phyloP scores from a whole-genome alignment of 1,284 basidiomycete genomes.

The Cystobasidium sp. region DNA sequence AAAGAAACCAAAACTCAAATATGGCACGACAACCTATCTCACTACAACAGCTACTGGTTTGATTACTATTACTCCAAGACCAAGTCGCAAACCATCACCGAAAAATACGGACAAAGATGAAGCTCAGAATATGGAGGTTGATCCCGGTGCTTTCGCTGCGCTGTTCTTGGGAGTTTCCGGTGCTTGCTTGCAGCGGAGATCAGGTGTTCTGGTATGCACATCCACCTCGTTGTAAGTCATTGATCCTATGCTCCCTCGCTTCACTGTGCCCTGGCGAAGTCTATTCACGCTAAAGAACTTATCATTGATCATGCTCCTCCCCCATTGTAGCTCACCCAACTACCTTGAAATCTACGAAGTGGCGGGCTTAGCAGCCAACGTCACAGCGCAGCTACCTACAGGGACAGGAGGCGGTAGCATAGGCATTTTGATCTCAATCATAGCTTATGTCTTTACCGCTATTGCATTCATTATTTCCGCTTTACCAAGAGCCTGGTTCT shows the following conservation, averaged over 20 bases:
- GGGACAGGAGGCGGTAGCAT: slow-evolving; percentile 28
- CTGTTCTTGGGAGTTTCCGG: slow-evolving; percentile 30
- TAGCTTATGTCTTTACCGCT: slow-evolving; percentile 18
- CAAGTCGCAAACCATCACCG: neutral
- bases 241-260: neutral
- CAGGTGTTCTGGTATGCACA: slow-evolving; percentile 39
- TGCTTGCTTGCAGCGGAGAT: slow-evolving; percentile 32
- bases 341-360: slow-evolving; percentile 26
- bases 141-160: slow-evolving; percentile 26
- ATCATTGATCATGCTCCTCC: too few species aligned
- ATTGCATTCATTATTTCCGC: slow-evolving; percentile 13
- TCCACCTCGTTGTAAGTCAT: slow-evolving; percentile 33
- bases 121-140: slow-evolving; percentile 1
- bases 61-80: neutral
- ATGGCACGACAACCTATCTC: slow-evolving; percentile 4
- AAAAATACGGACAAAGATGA: neutral
- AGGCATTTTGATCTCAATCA: slow-evolving; percentile 28
- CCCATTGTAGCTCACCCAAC: slow-evolving; percentile 20
- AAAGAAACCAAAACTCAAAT: neutral
- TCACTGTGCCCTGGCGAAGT: neutral
- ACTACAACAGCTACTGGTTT: slow-evolving; percentile 25
- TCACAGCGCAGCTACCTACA: slow-evolving; percentile 31
- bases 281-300: neutral
- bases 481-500: slow-evolving; percentile 22
- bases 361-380: slow-evolving; percentile 29